Conservation (phyloP, 2,329 filamentous ascomycete genomes). For the Cladosporium colombiae region DNA sequence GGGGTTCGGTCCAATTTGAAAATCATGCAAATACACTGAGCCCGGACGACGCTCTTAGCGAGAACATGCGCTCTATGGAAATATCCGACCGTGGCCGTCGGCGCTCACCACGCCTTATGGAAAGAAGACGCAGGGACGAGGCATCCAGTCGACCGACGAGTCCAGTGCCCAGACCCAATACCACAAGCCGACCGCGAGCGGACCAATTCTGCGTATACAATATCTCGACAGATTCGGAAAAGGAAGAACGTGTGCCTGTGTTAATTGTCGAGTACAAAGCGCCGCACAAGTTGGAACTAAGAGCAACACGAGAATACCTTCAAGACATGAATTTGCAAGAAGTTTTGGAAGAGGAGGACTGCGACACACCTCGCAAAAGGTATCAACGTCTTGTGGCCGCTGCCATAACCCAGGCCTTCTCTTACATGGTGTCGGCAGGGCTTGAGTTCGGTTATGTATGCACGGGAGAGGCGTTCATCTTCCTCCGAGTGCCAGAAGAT, state of each 20-base stretch:
- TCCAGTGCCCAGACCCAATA: background rate
- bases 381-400: slow-evolving; percentile 11
- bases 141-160: background rate
- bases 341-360: slow-evolving; percentile 5
- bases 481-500: slow-evolving; percentile 11
- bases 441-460: slow-evolving; percentile 5
- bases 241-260: slow-evolving; percentile 2
- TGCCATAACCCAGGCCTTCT: slow-evolving; percentile 8
- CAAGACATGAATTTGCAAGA: slow-evolving; percentile 8
- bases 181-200: slow-evolving; percentile 5
- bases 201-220: slow-evolving; percentile 12
- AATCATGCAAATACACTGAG: slow-evolving; percentile 8
- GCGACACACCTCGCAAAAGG: background rate
- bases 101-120: background rate
- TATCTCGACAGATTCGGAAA: background rate
- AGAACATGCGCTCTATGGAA: background rate
- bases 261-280: slow-evolving; percentile 10
- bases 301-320: slow-evolving; percentile 3
- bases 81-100: slow-evolving; percentile 5
- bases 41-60: background rate
- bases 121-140: background rate
- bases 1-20: slow-evolving; percentile 7
- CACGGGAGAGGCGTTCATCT: slow-evolving; percentile 14
- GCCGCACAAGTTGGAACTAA: background rate
- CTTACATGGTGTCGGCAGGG: slow-evolving; percentile 12